phyloP scores from a whole-genome alignment of 139 green algal species.

The Ulvella scutata region DNA sequence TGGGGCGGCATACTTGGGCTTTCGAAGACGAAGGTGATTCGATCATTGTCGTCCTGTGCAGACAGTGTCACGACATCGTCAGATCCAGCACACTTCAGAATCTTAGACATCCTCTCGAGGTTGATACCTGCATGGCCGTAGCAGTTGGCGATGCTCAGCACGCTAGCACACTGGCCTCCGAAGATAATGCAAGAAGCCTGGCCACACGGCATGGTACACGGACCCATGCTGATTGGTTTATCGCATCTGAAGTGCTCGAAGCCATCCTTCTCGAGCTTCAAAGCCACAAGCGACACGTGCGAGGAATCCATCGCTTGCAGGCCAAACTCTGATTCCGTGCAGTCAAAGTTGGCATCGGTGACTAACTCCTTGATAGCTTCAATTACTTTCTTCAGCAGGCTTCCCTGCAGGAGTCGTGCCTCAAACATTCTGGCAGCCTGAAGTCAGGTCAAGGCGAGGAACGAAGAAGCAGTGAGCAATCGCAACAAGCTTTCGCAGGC shows the following conservation, averaged over 20 bases:
- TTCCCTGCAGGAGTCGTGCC: constrained; percentile 47
- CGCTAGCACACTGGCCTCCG: neutral
- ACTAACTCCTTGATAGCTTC: constrained; percentile 96
- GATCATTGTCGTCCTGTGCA: constrained; percentile 82
- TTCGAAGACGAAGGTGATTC: constrained; percentile 95
- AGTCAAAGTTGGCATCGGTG: constrained; percentile 96
- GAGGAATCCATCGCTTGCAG: constrained; percentile 96
- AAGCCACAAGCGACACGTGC: constrained; percentile 84
- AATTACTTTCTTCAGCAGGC: constrained; percentile 77
- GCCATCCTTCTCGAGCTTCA: constrained; percentile 70
- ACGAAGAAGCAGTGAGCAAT: too few relatives aligned
- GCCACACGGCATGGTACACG: neutral
- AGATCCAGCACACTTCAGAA: constrained; percentile 93
- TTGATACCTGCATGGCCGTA: constrained; percentile 56
- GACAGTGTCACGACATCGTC: constrained; percentile 97
- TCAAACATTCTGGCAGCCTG: constrained; percentile 55
- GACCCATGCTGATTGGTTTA: constrained; percentile 63
- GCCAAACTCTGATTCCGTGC: constrained; percentile 39
- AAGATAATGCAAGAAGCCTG: neutral
- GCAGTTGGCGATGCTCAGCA: neutral
- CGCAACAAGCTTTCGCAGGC: too few relatives aligned
- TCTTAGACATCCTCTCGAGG: constrained; percentile 87
- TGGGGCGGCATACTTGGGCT: constrained; percentile 33
- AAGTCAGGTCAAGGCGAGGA: neutral
- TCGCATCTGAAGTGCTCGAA: constrained; percentile 99